These are phyloP conservation scores for Blastobotrys serpentis DNA, from an alignment of 1,139 yeast genomes.

Conservation along the genomic window DNA sequence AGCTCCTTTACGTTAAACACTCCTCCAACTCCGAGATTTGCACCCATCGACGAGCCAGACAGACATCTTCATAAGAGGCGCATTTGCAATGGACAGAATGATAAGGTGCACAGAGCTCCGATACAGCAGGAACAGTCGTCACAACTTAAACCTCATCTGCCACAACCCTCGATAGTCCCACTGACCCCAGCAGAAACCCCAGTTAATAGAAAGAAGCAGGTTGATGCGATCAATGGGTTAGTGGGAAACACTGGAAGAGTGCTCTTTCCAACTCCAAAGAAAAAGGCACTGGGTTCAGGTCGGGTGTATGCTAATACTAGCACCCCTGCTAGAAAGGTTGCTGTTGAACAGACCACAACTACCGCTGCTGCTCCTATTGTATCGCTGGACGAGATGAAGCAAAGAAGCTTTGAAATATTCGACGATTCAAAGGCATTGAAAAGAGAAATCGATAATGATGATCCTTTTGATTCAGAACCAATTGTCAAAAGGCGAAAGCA, in stretches of 20 bases:
- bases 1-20: slow-evolving; percentile 28
- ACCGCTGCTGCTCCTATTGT: slow-evolving; percentile 1
- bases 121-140: slow-evolving; percentile 5
- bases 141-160: neutral
- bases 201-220: slow-evolving; percentile 23
- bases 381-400: slow-evolving; percentile 12
- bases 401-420: slow-evolving; percentile 22
- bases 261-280: slow-evolving; percentile 24
- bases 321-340: neutral
- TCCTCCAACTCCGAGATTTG: slow-evolving; percentile 40
- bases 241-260: slow-evolving; percentile 21
- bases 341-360: neutral
- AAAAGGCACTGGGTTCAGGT: slow-evolving; percentile 18
- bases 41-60: slow-evolving; percentile 39
- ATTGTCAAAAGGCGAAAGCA: slow-evolving; percentile 7
- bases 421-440: slow-evolving; percentile 27
- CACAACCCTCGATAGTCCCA: slow-evolving; percentile 18
- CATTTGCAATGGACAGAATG: neutral
- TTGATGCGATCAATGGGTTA: slow-evolving; percentile 21
- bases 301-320: slow-evolving; percentile 6
- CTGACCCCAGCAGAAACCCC: slow-evolving; percentile 33
- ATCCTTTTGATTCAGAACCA: slow-evolving; percentile 18
- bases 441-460: slow-evolving; percentile 25
- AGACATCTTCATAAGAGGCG: slow-evolving; percentile 19
- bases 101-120: neutral